Conservation (phyloP, 2,329 filamentous ascomycete species). For the Aspergillus udagawae region DNA sequence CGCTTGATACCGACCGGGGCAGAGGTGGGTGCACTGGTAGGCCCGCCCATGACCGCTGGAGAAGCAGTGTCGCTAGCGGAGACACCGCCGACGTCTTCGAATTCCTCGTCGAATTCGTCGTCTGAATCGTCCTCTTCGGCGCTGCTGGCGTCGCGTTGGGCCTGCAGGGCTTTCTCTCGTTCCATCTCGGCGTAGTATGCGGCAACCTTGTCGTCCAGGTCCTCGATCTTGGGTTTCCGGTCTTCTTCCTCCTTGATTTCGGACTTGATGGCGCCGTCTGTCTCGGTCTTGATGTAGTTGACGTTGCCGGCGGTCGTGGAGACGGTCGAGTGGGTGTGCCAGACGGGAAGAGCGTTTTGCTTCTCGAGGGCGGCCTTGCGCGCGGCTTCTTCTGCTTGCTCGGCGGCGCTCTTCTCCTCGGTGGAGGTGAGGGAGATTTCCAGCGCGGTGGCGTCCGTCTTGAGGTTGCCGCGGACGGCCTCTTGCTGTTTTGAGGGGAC, state of each 20-base stretch:
- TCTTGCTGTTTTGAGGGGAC: constrained; percentile 37
- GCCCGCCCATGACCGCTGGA: constrained; percentile 24
- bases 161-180: constrained; percentile 40
- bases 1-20: constrained; percentile 31
- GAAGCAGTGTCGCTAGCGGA: constrained; percentile 35
- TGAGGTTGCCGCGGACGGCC: constrained; percentile 39
- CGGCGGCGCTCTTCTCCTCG: constrained; percentile 47
- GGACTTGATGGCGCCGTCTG: constrained; percentile 33
- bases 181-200: constrained; percentile 46
- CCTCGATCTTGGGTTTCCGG: constrained; percentile 39
- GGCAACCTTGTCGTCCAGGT: constrained; percentile 44
- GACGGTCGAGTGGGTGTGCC: constrained; percentile 51
- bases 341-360: constrained; percentile 50
- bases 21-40: constrained; percentile 24
- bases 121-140: constrained; percentile 36
- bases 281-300: constrained; percentile 27
- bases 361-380: constrained; percentile 48
- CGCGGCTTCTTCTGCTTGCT: constrained; percentile 45
- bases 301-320: constrained; percentile 24
- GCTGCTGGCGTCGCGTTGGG: constrained; percentile 38
- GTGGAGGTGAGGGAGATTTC: constrained; percentile 48
- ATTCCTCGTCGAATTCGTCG: constrained; percentile 40
- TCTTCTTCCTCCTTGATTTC: constrained; percentile 42
- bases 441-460: constrained; percentile 42
- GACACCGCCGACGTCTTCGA: constrained; percentile 42